phyloP scores from a whole-genome alignment of 345 rosid species.

The Pistacia atlantica region DNA sequence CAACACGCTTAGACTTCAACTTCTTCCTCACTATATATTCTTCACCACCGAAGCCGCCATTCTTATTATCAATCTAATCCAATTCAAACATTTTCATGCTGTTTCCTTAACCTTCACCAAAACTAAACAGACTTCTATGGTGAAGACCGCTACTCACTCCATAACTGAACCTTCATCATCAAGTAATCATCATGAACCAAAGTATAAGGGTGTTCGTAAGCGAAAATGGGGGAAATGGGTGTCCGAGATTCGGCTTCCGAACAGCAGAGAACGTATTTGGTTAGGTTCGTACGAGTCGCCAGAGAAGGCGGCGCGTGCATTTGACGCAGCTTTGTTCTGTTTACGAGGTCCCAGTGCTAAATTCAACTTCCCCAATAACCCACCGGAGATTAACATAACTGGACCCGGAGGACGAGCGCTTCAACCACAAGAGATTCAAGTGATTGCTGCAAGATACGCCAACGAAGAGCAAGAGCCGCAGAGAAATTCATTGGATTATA shows the following conservation, averaged over 20 bases:
- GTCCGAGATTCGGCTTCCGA: constrained; percentile 88
- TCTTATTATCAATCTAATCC: not conserved
- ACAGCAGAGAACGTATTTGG: constrained; percentile 92
- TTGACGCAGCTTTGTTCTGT: constrained; percentile 81
- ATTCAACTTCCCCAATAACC: constrained; percentile 68
- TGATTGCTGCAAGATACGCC: constrained; percentile 56
- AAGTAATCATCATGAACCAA: constrained; percentile 24
- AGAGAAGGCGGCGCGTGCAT: constrained; percentile 91
- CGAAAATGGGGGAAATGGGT: constrained; percentile 98
- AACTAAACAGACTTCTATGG: too few relatives aligned
- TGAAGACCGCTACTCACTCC: not conserved
- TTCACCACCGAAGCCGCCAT: constrained; percentile 25
- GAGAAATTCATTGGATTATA: not conserved
- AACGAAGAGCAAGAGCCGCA: constrained; percentile 29
- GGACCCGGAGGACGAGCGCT: constrained; percentile 34
- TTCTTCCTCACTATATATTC: constrained; percentile 2
- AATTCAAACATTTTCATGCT: too few relatives aligned
- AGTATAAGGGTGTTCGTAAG: constrained; percentile 85
- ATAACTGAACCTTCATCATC: constrained; percentile 7
- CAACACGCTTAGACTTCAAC: constrained; percentile 30
- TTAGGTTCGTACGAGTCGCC: constrained; percentile 75
- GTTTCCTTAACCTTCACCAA: too few relatives aligned
- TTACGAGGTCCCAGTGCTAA: constrained; percentile 64
- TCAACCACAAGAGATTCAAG: constrained; percentile 56
- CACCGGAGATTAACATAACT: constrained; percentile 41